These are phyloP conservation scores for Geranomyces variabilis DNA, from an alignment of 192 early-diverging fungal genomes.

Conservation along the genomic window DNA sequence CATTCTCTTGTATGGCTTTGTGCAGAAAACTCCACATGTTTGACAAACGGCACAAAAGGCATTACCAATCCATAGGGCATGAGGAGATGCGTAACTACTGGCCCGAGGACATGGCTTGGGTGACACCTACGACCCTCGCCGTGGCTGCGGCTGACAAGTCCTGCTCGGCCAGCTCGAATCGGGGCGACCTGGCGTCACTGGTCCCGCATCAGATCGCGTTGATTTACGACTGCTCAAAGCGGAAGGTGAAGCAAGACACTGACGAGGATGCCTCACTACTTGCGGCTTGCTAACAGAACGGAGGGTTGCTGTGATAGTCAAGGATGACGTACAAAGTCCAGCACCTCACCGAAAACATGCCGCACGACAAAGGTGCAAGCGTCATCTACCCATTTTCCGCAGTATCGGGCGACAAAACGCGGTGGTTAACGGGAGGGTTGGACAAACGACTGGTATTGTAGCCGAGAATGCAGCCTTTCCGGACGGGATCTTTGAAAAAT, in stretches of 20 bases:
- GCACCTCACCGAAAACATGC: slow-evolving; percentile 25
- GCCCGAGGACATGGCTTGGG: slow-evolving; percentile 27
- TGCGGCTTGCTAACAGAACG: background rate
- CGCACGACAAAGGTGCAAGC: slow-evolving; percentile 21
- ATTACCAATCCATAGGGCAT: background rate
- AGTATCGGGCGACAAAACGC: slow-evolving; percentile 1
- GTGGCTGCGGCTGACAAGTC: slow-evolving; percentile 11
- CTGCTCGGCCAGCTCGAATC: background rate
- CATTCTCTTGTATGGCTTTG: background rate
- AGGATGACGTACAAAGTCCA: slow-evolving; percentile 25
- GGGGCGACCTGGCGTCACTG: background rate
- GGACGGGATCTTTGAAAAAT: too few species aligned
- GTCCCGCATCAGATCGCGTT: slow-evolving; percentile 28
- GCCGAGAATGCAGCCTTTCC: background rate
- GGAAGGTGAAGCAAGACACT: slow-evolving; percentile 10
- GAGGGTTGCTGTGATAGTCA: too few species aligned
- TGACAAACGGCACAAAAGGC: background rate
- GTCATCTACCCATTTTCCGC: slow-evolving; percentile 13
- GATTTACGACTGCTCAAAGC: slow-evolving; percentile 19
- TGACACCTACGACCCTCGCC: slow-evolving; percentile 13
- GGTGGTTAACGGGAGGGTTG: slow-evolving; percentile 25
- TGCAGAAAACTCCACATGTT: background rate
- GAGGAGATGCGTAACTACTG: slow-evolving; percentile 27
- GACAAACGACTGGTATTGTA: slow-evolving; percentile 25
- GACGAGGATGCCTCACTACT: background rate